Evolutionary conservation across 345 rosid species (phyloP), one percentile per base, ranked within the genome.

Genomic region (Barbarea vulgaris): DNA sequence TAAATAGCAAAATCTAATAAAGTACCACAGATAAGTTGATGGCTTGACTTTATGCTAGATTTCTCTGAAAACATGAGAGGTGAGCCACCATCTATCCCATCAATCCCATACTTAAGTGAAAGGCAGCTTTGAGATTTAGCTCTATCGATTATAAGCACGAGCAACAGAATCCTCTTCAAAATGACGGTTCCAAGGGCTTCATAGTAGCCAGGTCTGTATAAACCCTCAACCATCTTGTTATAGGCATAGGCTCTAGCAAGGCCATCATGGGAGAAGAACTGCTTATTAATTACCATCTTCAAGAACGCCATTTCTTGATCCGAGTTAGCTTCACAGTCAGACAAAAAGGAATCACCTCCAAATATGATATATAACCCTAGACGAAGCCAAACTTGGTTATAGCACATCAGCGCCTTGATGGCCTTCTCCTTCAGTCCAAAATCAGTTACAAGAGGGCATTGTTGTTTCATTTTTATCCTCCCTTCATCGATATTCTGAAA

Each of bases 21-120:
- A 46, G 74, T 88, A 94, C 98, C 97, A 81, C 72, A 80, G 50
- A 91, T 81, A 62, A 91, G 75, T 83, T 91, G 93, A 76, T 82
- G 78, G 78, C 97, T 88, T n/a, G 97, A 91, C 81, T 90, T 94
- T 48, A 88, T 80, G 59, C 77, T 77, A 69, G 92, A 85, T 70
- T 83, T 83, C 69, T 64, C 79, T 5, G 58, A 31, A 74, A 94
- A 94, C 58, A 94, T 55, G 70, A 84, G 87, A 58, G 97, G 96
- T 54, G 98, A 91, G 67, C 97, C 98, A 61, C 98, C 97, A 57
- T 94, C 98, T 34, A 81, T 42, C 66, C 98, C 98, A 83, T 94
- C 98, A 74, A 91, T 87, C 37, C 98, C 98, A 62, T 87, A 88
- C 77, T 85, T 85, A 14, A 90, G 85, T 74, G 95, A 84, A 72